Conservation (phyloP, 306 rosid species). For the Erythrophleum fordii region DNA sequence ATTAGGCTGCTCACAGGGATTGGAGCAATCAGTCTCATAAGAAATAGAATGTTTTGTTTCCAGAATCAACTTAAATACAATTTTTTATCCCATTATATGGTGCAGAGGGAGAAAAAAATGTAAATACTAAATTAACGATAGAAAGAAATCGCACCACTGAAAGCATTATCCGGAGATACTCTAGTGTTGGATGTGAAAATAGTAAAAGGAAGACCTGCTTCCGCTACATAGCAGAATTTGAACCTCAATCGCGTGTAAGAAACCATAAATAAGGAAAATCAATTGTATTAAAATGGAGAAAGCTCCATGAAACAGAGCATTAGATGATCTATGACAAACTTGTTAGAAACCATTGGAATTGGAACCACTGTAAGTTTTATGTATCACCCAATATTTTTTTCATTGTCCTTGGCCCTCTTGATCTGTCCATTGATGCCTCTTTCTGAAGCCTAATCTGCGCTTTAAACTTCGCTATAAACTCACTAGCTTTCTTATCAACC, state of each 20-base stretch:
- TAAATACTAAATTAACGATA: conserved; percentile 8
- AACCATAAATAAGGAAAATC: conserved; percentile 11
- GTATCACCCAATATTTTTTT: conserved; percentile 56
- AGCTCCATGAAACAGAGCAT: conserved; percentile 30
- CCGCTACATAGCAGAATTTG: conserved; percentile 41
- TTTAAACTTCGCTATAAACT: conserved; percentile 91
- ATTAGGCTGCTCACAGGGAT: background rate
- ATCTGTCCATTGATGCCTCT: conserved; percentile 66
- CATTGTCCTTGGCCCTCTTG: conserved; percentile 58
- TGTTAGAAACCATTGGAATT: conserved; percentile 32
- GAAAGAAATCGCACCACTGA: conserved; percentile 20
- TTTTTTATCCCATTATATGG: background rate
- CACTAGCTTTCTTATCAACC: conserved; percentile 97
- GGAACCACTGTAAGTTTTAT: conserved; percentile 34
- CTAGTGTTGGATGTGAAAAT: conserved; percentile 35
- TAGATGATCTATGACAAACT: background rate
- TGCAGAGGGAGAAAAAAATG: background rate
- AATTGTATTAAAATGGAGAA: conserved; percentile 26
- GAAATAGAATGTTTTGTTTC: background rate
- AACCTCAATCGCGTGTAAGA: conserved; percentile 19
- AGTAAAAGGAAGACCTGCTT: conserved; percentile 34
- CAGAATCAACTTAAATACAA: background rate
- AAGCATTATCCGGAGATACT: conserved; percentile 18
- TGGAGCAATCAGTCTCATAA: background rate
- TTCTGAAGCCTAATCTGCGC: conserved; percentile 94